These are phyloP conservation scores for Sugiyamaella marilandica DNA, from an alignment of 805 yeast genomes.

Conservation along the genomic window DNA sequence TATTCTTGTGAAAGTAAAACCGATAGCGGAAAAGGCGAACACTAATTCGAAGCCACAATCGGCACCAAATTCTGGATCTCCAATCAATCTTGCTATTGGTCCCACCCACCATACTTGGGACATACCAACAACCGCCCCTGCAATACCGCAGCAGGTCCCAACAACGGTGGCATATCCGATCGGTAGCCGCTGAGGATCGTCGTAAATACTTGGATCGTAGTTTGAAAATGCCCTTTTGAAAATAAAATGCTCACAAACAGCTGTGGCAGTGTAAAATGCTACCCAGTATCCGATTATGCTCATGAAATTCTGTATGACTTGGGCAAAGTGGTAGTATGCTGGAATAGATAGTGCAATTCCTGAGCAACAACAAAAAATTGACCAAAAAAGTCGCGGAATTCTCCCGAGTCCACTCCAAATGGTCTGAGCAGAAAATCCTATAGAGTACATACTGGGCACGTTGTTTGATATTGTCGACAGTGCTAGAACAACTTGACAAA, in stretches of 20 bases:
- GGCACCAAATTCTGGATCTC: slow-evolving; percentile 56
- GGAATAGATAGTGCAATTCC: slow-evolving; percentile 87
- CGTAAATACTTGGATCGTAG: slow-evolving; percentile 60
- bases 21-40: slow-evolving; percentile 59
- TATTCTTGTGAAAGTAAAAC: slow-evolving; percentile 53
- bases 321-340: slow-evolving; percentile 68
- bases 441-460: slow-evolving; percentile 90
- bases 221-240: slow-evolving; percentile 58
- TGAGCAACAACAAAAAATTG: slow-evolving; percentile 65
- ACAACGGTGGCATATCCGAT: slow-evolving; percentile 74
- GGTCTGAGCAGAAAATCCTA: slow-evolving; percentile 82
- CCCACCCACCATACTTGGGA: slow-evolving; percentile 80
- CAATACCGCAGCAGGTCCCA: slow-evolving; percentile 78
- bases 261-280: slow-evolving; percentile 74
- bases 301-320: slow-evolving; percentile 83
- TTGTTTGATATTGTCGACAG: slow-evolving; percentile 86
- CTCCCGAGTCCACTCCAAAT: slow-evolving; percentile 67
- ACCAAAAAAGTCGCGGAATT: slow-evolving; percentile 83
- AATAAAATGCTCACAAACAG: slow-evolving; percentile 74
- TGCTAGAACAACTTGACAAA: slow-evolving; percentile 79
- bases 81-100: slow-evolving; percentile 56
- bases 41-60: slow-evolving; percentile 85
- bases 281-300: slow-evolving; percentile 86
- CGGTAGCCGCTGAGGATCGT: slow-evolving; percentile 56
- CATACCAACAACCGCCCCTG: slow-evolving; percentile 87